Base-by-base conservation (phyloP, 345 rosid species). In the Euphorbia peplus region DNA sequence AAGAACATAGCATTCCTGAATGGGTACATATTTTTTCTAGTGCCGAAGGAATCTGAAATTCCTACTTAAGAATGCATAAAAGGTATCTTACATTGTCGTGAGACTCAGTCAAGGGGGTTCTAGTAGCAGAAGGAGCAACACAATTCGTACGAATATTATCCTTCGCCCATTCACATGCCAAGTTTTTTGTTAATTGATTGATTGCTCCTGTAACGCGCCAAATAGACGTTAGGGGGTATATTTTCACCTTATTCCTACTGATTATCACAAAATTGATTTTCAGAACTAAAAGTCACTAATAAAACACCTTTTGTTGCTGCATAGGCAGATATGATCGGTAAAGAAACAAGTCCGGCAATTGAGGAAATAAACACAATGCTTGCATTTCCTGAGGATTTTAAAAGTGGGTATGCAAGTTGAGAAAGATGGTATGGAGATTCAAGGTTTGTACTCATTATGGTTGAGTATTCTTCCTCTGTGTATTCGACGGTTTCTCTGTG, bases 371-470 rank as follows among this genome's bases (percentile, higher is more conserved):
- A 83, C 15, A 88, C 83, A 12, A 86, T 77, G 60, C 63, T 86
- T 35, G 81, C 90, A 71, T 75, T 22, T 70, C 80, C 86, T 8
- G 91, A 80, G 53, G 77, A 77, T 69, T 85, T 86, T 51, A 83
- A 65, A 12, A 78, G 25, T 2, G 91, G 89, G 64, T 86, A 73
- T 41, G 91, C 76, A 74, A 88, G 80, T 67, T 86, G 89, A 68
- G 76, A 81, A 5, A 88, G 47, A 82, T 86, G 89, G 54, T 55
- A 88, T 35, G 86, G 76, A 78, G 84, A 78, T 60, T 86, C 87
- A 32, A 85, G 29, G 57, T 88, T 88, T 4, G 79, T 83, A 60
- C 76, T 74, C 74, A 84, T 79, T 6, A 81, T 47, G 0, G 19
- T 65, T 8, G 82, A 41, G 58, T 73, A 76, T 16, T 87, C 90